Conservation (phyloP, 2,329 filamentous ascomycete genomes). For the Ilyonectria destructans region DNA sequence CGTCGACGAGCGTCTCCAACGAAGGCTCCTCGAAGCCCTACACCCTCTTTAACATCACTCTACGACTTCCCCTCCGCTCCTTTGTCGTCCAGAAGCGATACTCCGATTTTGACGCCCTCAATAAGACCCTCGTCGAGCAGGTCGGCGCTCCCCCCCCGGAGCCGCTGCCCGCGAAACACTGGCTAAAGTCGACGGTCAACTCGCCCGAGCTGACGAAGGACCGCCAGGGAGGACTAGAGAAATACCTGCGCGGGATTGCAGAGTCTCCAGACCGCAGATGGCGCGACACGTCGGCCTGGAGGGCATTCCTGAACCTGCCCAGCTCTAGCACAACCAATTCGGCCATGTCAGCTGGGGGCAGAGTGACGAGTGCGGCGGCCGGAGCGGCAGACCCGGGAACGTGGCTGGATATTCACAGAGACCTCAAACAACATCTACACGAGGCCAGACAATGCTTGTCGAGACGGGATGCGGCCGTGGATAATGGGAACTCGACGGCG, state of each 20-base stretch:
- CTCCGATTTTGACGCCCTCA: constrained; percentile 82
- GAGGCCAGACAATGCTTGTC: constrained; percentile 82
- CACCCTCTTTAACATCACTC: constrained; percentile 84
- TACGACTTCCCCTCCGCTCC: constrained; percentile 83
- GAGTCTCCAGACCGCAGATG: constrained; percentile 82
- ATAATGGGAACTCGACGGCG: constrained; percentile 58
- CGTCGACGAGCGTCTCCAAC: constrained; percentile 73
- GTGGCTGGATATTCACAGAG: constrained; percentile 84
- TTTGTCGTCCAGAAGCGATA: constrained; percentile 87
- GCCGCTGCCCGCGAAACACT: constrained; percentile 81
- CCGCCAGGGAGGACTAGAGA: constrained; percentile 78
- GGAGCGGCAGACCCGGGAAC: constrained; percentile 74
- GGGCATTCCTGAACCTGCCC: constrained; percentile 81
- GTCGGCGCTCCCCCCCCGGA: constrained; percentile 77
- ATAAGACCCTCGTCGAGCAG: constrained; percentile 73
- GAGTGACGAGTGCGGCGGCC: constrained; percentile 57
- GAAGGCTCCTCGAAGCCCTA: constrained; percentile 74
- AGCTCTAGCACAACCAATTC: constrained; percentile 66
- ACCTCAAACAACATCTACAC: constrained; percentile 76
- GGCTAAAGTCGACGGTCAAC: constrained; percentile 81
- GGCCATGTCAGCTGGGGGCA: constrained; percentile 63
- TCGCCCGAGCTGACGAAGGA: constrained; percentile 80
- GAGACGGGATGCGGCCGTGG: constrained; percentile 71
- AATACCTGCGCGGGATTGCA: constrained; percentile 81
- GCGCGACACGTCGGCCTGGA: constrained; percentile 82